Base-by-base conservation (phyloP, 441 rosid species). In the Kokia cookei region DNA sequence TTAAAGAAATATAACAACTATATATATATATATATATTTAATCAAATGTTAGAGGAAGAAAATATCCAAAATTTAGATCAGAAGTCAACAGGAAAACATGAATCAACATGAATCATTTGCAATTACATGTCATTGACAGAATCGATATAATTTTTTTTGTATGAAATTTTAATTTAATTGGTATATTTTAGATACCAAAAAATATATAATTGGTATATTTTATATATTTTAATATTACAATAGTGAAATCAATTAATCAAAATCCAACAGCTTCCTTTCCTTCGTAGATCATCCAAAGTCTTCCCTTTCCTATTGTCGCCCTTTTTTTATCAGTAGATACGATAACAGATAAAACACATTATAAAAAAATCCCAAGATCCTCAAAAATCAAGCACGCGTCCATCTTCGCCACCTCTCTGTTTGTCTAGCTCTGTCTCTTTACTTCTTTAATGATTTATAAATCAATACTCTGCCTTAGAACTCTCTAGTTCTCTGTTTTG, bases 321-420 rank as follows among this genome's bases (percentile, higher is more conserved):
- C 13, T 24, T 57, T 47, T 55, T 57, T 57, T 14, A 35, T 69
- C 32, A 3, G 11, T 1, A 35, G 72, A 58, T 63, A 69, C 10
- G 22, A 57, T 22, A 79, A 35, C 79, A 77, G 60, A 54, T 76
- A 73, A 76, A 78, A 27, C 40, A 37, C 8, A 1, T 37, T 6
- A 37, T 6, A 37, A 9, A 50, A 10, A n/a, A n/a, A 9, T 15
- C 0, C 29, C 4, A 57, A 57, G 61, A 57, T 3, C 67, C 43
- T 45, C 35, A 43, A 51, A 42, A 62, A 50, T 29, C 48, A 45
- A 35, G 19, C 61, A 65, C 78, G 83, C 79, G 78, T 77, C 74
- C 45, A 35, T 68, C 74, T n/a, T 29, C 10, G 24, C 72, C 14
- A 15, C 17, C 67, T 60, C 67, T 24, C 61, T 57, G 61, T 57